These are phyloP conservation scores for Phytophthora idaei DNA, from an alignment of 352 stramenopile genomes.

Conservation along the genomic window DNA sequence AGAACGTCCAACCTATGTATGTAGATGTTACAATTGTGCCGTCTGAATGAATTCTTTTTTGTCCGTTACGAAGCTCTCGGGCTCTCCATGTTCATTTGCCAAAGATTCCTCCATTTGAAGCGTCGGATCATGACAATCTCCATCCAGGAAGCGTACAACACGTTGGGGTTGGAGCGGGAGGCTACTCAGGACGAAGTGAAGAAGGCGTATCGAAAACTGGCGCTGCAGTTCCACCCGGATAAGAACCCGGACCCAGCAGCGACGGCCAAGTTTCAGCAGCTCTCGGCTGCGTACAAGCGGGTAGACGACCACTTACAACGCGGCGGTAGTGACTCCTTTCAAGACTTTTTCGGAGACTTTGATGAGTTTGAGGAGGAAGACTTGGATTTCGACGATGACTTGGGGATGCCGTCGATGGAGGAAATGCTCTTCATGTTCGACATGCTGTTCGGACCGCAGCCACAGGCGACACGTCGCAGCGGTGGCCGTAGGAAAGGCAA, in stretches of 20 bases:
- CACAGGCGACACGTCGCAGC: background rate
- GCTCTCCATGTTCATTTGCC: background rate
- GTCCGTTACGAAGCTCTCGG: background rate
- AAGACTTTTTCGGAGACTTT: constrained; percentile 17
- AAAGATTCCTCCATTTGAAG: constrained; percentile 15
- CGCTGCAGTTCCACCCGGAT: constrained; percentile 73
- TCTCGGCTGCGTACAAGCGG: constrained; percentile 74
- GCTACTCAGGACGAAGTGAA: constrained; percentile 55
- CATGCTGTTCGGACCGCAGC: constrained; percentile 57
- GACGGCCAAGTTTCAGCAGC: constrained; percentile 72
- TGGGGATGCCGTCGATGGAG: constrained; percentile 51
- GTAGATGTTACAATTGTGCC: background rate
- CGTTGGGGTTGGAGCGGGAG: constrained; percentile 47
- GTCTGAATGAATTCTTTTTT: background rate
- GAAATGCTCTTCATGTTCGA: constrained; percentile 84
- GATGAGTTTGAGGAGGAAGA: constrained; percentile 26
- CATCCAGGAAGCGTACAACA: constrained; percentile 49
- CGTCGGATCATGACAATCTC: constrained; percentile 35
- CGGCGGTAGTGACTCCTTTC: constrained; percentile 7
- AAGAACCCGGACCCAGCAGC: constrained; percentile 65
- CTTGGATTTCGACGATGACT: constrained; percentile 40
- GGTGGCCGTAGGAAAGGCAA: constrained; percentile 4
- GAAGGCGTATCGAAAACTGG: constrained; percentile 65
- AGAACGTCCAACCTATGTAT: background rate
- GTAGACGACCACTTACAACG: constrained; percentile 60